Base-by-base conservation (phyloP, 805 yeast genomes). In the Candida odintsovae region DNA sequence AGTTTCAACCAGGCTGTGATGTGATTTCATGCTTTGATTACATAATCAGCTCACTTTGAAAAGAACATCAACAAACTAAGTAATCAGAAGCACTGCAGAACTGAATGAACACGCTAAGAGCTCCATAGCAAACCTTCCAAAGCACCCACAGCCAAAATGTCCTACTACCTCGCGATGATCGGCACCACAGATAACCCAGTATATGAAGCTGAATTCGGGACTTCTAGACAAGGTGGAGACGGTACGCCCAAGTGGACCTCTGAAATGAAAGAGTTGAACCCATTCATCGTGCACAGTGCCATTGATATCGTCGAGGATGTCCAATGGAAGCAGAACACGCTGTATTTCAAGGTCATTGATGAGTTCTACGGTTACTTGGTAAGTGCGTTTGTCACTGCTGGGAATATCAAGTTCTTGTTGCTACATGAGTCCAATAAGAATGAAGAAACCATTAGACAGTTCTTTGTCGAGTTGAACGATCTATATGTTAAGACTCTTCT, bases 281-380 rank as follows among this genome's bases (percentile, higher is more conserved):
- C 97, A 20, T 92, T 90, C 58, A 82, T 94, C 25, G 76, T 90
- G 31, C 95, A 94, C 60, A 78, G 97, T 1, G 80, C 98, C 2
- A 66, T 94, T 33, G 99, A 94, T 63, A 73, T 94, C n/a, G 81
- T 94, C 0, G 97, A 94, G 52, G 96, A 90, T 56, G 66, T 80
- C 3, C 97, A 90, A 61, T 90, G 96, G 92, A 76, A 78, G 41
- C 72, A 78, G 10, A 78, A 73, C 51, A 71, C 75, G 39, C 71
- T 85, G 51, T 83, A 86, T 58, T 68, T 90, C 51, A 90, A 92
- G 40, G 78, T 78, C 40, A 78, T 92, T 18, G 99, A 94, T 66
- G 80, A 83, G 33, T 92, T 89, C 64, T 88, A 90, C 63, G 95
- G 94, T 6, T 79, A 82, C 53, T 69, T 75, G 41, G 78, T 92